Conservation (phyloP, 148 eudicot genomes). For the Fagopyrum esculentum region DNA sequence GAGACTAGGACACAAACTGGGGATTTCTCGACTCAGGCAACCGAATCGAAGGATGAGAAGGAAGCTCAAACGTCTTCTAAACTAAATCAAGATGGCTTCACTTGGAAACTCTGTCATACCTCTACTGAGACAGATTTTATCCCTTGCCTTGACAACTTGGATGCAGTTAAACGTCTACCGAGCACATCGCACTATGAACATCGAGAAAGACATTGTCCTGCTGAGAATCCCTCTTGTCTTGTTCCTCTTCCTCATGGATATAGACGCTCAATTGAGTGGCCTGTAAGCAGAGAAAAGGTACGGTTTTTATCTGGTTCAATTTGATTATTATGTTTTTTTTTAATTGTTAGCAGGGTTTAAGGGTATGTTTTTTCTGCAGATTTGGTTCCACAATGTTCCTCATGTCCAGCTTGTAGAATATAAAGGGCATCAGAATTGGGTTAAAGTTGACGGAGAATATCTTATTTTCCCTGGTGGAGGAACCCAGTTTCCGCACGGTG, state of each 20-base stretch:
- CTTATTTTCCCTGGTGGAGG: constrained; percentile 98
- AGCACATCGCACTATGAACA: constrained; percentile 83
- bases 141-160: constrained; percentile 86
- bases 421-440: constrained; percentile 97
- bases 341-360: not conserved
- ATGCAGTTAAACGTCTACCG: constrained; percentile 55
- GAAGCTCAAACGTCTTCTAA: constrained; percentile 37
- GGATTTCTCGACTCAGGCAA: constrained; percentile 63
- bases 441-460: constrained; percentile 78
- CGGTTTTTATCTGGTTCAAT: not conserved
- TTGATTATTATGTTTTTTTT: no score
- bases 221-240: constrained; percentile 49
- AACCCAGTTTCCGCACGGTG: constrained; percentile 92
- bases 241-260: constrained; percentile 62
- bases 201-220: constrained; percentile 60
- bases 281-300: constrained; percentile 61
- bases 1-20: constrained; percentile 67
- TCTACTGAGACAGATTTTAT: constrained; percentile 79
- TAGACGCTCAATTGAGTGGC: constrained; percentile 44
- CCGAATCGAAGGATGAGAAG: constrained; percentile 72
- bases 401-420: constrained; percentile 67
- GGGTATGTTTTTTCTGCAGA: constrained; percentile 33
- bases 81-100: constrained; percentile 26
- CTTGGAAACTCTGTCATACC: constrained; percentile 67
- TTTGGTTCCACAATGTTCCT: constrained; percentile 91